A percentile compares a stretch with the other conserved stretches of the same genome.
phyloP scores from a whole-genome alignment of 140 eudicot species.

The Erigeron philadelphicus region DNA sequence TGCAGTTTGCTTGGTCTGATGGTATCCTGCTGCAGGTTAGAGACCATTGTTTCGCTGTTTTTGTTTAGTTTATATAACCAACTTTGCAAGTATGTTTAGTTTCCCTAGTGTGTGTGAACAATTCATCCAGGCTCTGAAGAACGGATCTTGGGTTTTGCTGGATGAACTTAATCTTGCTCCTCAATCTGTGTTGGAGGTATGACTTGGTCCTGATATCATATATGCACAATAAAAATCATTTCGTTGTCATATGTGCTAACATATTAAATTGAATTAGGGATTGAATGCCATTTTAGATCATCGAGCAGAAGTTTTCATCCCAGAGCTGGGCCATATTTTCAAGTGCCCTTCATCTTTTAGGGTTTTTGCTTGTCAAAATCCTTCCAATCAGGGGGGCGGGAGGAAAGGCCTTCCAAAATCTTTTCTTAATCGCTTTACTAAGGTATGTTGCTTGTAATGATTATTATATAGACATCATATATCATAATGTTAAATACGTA shows the following conservation, averaged over 20 bases:
- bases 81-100: constrained; percentile 18
- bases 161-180: constrained; percentile 99
- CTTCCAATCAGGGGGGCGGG: constrained; percentile 90
- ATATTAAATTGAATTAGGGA: constrained; percentile 43
- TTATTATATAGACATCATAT: background rate
- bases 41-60: background rate
- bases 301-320: constrained; percentile 94
- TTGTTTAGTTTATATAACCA: background rate
- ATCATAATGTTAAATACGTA: background rate
- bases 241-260: constrained; percentile 9
- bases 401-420: constrained; percentile 98
- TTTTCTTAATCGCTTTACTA: constrained; percentile 88
- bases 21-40: constrained; percentile 87
- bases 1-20: constrained; percentile 99
- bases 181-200: constrained; percentile 92
- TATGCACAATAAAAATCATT: background rate
- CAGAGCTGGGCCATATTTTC: constrained; percentile 76
- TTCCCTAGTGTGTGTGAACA: background rate
- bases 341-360: constrained; percentile 90
- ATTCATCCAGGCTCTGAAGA: constrained; percentile 68
- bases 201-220: background rate
- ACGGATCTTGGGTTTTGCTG: constrained; percentile 91
- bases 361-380: constrained; percentile 96
- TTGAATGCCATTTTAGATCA: constrained; percentile 91
- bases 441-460: constrained; percentile 37